Base-by-base conservation (phyloP, 2,329 filamentous ascomycete species). In the Ophiostoma tasmaniense region DNA sequence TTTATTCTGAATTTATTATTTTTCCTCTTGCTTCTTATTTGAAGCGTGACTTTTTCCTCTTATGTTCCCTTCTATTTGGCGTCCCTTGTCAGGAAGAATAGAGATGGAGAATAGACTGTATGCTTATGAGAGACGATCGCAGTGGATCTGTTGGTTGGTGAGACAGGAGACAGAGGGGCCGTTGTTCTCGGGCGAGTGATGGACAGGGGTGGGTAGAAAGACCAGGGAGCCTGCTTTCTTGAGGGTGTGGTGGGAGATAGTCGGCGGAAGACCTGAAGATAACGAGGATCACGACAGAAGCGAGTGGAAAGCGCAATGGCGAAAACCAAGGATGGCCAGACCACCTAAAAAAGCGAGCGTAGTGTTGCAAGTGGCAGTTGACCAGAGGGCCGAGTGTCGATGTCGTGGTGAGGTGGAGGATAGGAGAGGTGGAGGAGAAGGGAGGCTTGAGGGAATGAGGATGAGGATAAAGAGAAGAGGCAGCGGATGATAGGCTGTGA, bases 141-240 rank as follows among this genome's bases (percentile, higher is more conserved):
- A 28, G 30, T 66, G 52, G 39, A 42, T 65, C 62, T 30, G 13
- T 66, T 66, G 52, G 22, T 69, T 67, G 64, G 68, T 67, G 65
- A 67, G 68, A 69, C 68, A 69, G 66, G 68, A 69, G 68, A 64
- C 37, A 64, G 50, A 55, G 50, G 50, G 50, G 50, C 50, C 50
- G 55, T 61, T 61, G 25, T 17, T 61, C 50, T 55, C 64, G 62
- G 68, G 61, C 61, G 30, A 35, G 61, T 64, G 25, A 35, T 35
- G 61, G 30, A 64, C 33, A 64, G 61, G 30, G 30, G 42, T n/a
- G 42, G 33, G 30, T 17, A 14, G 28, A 13, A 62, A 62, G 61
- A 35, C 30, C 33, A 35, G 61, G 33, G 61, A 64, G 30, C 20
- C 17, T 28, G 61, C 30, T 33, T 33, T 33, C 3, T 33, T 8